Evolutionary conservation across 805 yeast species (phyloP).

Genomic region (Millerozyma acaciae): DNA sequence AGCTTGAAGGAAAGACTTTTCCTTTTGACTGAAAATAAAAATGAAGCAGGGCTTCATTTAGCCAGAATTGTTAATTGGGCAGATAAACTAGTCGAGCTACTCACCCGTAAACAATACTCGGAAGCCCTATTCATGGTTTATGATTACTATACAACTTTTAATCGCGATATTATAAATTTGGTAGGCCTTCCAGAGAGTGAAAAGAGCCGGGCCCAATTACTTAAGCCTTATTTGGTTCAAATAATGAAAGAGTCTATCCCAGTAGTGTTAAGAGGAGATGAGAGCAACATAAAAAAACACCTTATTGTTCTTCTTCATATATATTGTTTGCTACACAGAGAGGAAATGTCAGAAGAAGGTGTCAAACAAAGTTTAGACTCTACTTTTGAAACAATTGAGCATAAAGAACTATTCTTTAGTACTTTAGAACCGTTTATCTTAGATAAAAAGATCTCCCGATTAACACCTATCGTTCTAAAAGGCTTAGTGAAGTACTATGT

Average conservation of each 20-base stretch:
- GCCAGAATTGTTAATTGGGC: slow-evolving; percentile 72
- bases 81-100: slow-evolving; percentile 48
- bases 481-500: slow-evolving; percentile 54
- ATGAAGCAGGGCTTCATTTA: slow-evolving; percentile 48
- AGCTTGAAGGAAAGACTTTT: slow-evolving; percentile 22
- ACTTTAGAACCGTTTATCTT: slow-evolving; percentile 51
- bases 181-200: slow-evolving; percentile 54
- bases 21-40: slow-evolving; percentile 20
- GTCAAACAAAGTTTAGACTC: slow-evolving; percentile 41
- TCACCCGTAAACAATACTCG: slow-evolving; percentile 47
- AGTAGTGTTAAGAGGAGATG: slow-evolving; percentile 31
- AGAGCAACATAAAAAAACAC: slow-evolving; percentile 20
- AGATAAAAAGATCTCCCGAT: slow-evolving; percentile 36
- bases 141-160: slow-evolving; percentile 44
- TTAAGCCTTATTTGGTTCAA: slow-evolving; percentile 53
- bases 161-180: slow-evolving; percentile 45
- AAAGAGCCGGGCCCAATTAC: slow-evolving; percentile 41
- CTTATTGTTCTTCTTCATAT: slow-evolving; percentile 13
- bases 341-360: slow-evolving; percentile 23
- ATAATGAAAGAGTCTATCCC: slow-evolving; percentile 52
- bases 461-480: slow-evolving; percentile 65
- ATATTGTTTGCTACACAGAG: slow-evolving; percentile 7
- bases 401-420: slow-evolving; percentile 44
- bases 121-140: slow-evolving; percentile 56
- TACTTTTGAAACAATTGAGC: slow-evolving; percentile 24